Conservation (phyloP, 176 grass and related monocot genomes). For the Stipa capillata region DNA sequence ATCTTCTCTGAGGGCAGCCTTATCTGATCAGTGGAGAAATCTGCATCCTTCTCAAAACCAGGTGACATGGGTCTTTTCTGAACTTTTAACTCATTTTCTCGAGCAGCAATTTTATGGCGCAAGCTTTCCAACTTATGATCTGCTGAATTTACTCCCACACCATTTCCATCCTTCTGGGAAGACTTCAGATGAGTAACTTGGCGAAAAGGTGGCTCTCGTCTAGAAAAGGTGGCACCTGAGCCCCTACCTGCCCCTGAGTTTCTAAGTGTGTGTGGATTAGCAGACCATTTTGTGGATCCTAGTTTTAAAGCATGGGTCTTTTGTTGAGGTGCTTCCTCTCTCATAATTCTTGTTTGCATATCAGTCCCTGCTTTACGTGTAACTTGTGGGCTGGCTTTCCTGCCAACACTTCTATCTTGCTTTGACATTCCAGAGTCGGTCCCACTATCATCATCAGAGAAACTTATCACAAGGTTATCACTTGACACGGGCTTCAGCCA, state of each 20-base stretch:
- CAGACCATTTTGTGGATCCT: conserved; percentile 27
- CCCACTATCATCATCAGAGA: conserved; percentile 91
- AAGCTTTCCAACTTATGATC: conserved; percentile 65
- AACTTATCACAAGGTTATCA: conserved; percentile 83
- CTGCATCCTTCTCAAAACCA: conserved; percentile 19
- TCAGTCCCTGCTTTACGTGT: conserved; percentile 28
- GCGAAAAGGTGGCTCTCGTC: conserved; percentile 29
- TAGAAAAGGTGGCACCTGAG: conserved; percentile 28
- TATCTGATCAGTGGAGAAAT: conserved; percentile 13
- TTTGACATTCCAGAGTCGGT: conserved; percentile 49
- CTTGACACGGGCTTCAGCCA: conserved; percentile 71
- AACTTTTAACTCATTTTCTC: conserved; percentile 79
- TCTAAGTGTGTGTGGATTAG: conserved; percentile 23
- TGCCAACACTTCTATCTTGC: conserved; percentile 9
- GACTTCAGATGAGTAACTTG: conserved; percentile 40
- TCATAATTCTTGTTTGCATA: conserved; percentile 18
- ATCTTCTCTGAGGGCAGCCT: conserved; percentile 31
- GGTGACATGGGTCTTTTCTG: conserved; percentile 43
- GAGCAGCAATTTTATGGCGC: conserved; percentile 75
- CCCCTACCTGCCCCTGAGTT: conserved; percentile 29
- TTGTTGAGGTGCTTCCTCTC: conserved; percentile 22
- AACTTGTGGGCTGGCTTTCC: conserved; percentile 27
- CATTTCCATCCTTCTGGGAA: conserved; percentile 31
- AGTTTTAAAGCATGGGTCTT: conserved; percentile 21
- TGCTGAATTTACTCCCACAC: conserved; percentile 25